These are phyloP conservation scores for Fusarium tjaetaba DNA, from an alignment of 2,329 filamentous ascomycete genomes.

Conservation along the genomic window DNA sequence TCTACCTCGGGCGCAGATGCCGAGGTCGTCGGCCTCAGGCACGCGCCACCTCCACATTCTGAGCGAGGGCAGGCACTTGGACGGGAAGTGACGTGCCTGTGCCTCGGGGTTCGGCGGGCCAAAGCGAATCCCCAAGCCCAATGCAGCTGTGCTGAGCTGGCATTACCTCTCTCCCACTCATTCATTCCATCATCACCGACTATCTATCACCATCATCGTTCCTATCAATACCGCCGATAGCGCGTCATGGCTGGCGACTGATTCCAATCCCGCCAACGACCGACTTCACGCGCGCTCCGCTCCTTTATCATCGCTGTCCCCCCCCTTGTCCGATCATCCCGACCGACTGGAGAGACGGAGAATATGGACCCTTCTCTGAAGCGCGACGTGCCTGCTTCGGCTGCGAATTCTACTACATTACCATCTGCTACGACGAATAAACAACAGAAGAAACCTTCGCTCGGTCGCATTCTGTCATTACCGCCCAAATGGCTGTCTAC, in stretches of 20 bases:
- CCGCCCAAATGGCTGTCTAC: slow-evolving; percentile 73
- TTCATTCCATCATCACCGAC: slow-evolving; percentile 2
- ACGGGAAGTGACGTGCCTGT: slow-evolving; percentile 34
- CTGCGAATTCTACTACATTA: slow-evolving; percentile 26
- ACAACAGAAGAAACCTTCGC: slow-evolving; percentile 36
- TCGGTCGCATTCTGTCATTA: slow-evolving; percentile 60
- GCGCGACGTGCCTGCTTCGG: slow-evolving; percentile 31
- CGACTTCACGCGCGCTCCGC: slow-evolving; percentile 25
- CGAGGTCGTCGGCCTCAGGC: slow-evolving; percentile 39
- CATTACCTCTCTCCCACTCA: not conserved
- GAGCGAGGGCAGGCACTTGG: not conserved
- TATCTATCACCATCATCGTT: slow-evolving; percentile 6
- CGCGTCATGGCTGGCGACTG: slow-evolving; percentile 35
- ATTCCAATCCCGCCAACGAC: slow-evolving; percentile 4
- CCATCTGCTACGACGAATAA: slow-evolving; percentile 17
- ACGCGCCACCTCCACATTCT: slow-evolving; percentile 36
- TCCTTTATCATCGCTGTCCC: slow-evolving; percentile 9
- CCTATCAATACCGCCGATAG: slow-evolving; percentile 20
- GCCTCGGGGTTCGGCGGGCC: slow-evolving; percentile 34
- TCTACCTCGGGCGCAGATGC: slow-evolving; percentile 18
- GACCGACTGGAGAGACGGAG: not conserved
- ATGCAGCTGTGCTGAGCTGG: slow-evolving; percentile 8
- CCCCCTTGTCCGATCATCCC: slow-evolving; percentile 9
- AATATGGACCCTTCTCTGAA: slow-evolving; percentile 38
- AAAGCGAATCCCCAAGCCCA: not conserved